Evolutionary conservation across 1,284 basidiomycete species (phyloP).

Genomic region (Salmacisia buchloeana): DNA sequence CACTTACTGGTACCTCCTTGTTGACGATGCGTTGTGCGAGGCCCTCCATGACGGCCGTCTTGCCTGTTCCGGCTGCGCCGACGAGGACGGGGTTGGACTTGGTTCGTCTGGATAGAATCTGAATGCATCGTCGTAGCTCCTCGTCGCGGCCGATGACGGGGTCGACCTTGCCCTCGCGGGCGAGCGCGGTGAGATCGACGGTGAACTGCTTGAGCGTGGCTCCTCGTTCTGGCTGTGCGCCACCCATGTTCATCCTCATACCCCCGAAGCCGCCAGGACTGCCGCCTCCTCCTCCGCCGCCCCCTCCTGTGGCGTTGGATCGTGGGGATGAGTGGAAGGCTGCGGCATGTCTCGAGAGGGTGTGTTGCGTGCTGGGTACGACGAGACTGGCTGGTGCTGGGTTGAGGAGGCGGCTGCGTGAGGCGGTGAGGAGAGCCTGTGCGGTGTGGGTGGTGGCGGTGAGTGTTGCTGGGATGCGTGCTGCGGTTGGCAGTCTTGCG

Average conservation of each 20-base stretch:
- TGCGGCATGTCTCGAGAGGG: not conserved
- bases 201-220: slow-evolving; percentile 29
- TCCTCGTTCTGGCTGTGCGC: slow-evolving; percentile 18
- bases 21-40: slow-evolving; percentile 80
- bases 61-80: slow-evolving; percentile 50
- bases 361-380: too few relatives aligned
- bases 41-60: slow-evolving; percentile 78
- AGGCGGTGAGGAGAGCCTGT: too few relatives aligned
- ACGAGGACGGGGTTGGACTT: slow-evolving; percentile 70
- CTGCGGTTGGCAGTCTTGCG: too few relatives aligned
- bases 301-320: not conserved
- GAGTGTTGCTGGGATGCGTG: too few relatives aligned
- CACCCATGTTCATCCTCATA: slow-evolving; percentile 20
- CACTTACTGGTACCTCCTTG: slow-evolving; percentile 69
- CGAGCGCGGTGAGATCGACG: slow-evolving; percentile 27
- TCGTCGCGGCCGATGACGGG: slow-evolving; percentile 55
- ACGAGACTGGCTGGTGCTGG: too few relatives aligned
- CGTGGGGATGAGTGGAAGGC: slow-evolving; percentile 13
- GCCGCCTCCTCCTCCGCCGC: slow-evolving; percentile 10
- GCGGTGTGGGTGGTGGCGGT: too few relatives aligned
- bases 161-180: slow-evolving; percentile 30
- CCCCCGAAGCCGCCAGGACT: slow-evolving; percentile 22
- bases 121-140: slow-evolving; percentile 84
- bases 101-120: slow-evolving; percentile 56
- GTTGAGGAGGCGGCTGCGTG: too few relatives aligned